Conservation (phyloP, 2,329 filamentous ascomycete genomes). For the Xylaria sp. region DNA sequence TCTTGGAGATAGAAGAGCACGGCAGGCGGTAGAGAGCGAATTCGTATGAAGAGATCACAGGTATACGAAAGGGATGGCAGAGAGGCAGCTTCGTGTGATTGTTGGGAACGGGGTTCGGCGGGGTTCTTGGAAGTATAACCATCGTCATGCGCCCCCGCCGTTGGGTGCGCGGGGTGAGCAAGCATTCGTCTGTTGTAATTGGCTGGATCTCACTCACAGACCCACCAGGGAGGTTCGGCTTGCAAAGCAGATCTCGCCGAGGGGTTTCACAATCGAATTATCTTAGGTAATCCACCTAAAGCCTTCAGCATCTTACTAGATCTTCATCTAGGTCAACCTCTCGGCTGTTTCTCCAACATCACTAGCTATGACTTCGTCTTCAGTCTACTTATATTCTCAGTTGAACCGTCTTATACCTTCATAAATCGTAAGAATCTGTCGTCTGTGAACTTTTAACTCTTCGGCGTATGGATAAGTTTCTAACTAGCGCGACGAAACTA, state of each 20-base stretch:
- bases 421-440: too few relatives aligned
- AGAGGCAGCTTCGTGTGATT: slow-evolving; percentile 1
- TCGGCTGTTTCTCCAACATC: too few relatives aligned
- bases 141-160: slow-evolving; percentile 17
- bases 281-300: background rate
- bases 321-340: too few relatives aligned
- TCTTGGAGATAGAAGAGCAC: background rate
- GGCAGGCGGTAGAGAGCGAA: background rate
- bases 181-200: slow-evolving; percentile 9
- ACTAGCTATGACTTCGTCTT: too few relatives aligned
- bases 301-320: background rate
- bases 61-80: background rate
- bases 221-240: slow-evolving; percentile 1
- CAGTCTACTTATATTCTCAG: too few relatives aligned
- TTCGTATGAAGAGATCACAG: background rate
- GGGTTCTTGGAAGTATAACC: slow-evolving; percentile 13
- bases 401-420: too few relatives aligned
- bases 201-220: slow-evolving; percentile 12
- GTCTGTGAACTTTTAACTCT: too few relatives aligned
- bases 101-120: slow-evolving; percentile 22
- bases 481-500: too few relatives aligned
- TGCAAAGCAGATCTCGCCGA: too few relatives aligned
- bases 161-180: slow-evolving; percentile 20
- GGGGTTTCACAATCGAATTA: background rate
- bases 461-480: too few relatives aligned